Percentiles rank a stretch among this genome's conserved stretches.
phyloP scores from a whole-genome alignment of 2,329 filamentous ascomycete genomes.

The Cyphellophora europaea region DNA sequence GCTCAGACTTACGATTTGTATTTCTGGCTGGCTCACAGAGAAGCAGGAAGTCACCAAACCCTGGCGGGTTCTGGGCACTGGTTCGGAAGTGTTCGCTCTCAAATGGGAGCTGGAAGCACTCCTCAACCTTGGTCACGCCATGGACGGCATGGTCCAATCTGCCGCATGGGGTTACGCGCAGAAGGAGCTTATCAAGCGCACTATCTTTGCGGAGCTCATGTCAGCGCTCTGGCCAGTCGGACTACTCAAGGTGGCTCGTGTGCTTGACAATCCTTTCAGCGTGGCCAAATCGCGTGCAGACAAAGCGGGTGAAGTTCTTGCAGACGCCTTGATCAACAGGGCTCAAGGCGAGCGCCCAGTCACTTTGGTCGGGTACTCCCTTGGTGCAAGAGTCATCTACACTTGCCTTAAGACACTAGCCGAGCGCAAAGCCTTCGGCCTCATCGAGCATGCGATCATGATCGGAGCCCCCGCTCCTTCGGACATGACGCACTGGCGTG shows the following conservation, averaged over 20 bases:
- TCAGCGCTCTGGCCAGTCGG: slow-evolving; percentile 62
- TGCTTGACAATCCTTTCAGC: slow-evolving; percentile 74
- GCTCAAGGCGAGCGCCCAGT: slow-evolving; percentile 75
- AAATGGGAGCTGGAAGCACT: slow-evolving; percentile 75
- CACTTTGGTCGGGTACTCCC: slow-evolving; percentile 70
- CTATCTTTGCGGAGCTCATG: slow-evolving; percentile 58
- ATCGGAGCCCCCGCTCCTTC: slow-evolving; percentile 75
- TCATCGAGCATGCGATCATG: slow-evolving; percentile 74
- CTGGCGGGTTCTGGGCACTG: slow-evolving; percentile 66
- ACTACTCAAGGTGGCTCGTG: slow-evolving; percentile 55
- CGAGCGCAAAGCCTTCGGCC: slow-evolving; percentile 68
- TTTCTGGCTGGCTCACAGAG: slow-evolving; percentile 71
- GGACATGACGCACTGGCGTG: slow-evolving; percentile 61
- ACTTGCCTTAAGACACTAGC: slow-evolving; percentile 69
- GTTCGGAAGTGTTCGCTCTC: slow-evolving; percentile 72
- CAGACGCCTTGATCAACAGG: slow-evolving; percentile 72
- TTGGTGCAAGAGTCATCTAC: slow-evolving; percentile 75
- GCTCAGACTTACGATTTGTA: slow-evolving; percentile 71
- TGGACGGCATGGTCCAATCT: slow-evolving; percentile 68
- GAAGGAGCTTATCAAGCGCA: slow-evolving; percentile 63
- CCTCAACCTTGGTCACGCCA: slow-evolving; percentile 64
- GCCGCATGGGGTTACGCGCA: slow-evolving; percentile 73
- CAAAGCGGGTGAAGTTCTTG: slow-evolving; percentile 70
- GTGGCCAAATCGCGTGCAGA: slow-evolving; percentile 68
- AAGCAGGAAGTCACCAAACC: slow-evolving; percentile 64